Evolutionary conservation across 371 early-diverging fungal species (phyloP), one percentile per base, ranked within the genome.

Genomic region (Umbelopsis sp.): DNA sequence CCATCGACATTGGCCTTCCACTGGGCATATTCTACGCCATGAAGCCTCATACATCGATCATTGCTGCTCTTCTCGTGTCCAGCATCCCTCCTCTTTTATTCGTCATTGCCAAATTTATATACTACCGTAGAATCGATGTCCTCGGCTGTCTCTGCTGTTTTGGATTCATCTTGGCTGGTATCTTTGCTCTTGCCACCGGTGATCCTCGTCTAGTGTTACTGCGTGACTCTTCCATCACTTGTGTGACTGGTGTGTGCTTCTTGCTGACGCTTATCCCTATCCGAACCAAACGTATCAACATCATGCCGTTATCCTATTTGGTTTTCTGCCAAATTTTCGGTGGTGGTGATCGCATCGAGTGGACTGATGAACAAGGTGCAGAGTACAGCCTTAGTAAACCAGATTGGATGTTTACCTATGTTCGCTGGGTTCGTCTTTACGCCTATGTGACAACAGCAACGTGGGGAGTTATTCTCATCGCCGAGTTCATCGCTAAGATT

Each of bases 21-120:
- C 46, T 83, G 2, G 75, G 74, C 4, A 53, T 83, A 7, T 83
- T 75, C 67, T 86, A 83, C 52, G 63, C 73, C 0, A 50, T 76
- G 3, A 78, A 75, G 35, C 69, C 50, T 6, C 76, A 74, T 52
- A 69, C 77, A 2, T 67, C 72, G 3, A 18, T 70, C 9, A 10
- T 86, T 20, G 66, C 77, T 38, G 83, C 86, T 0, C 63, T 86
- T 45, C 41, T 86, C n/a, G 45, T 83, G n/a, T 86, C 86, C 24
- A 77, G 86, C 65, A 74, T 82, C 25, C 86, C 86, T 22, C 83
- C 86, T 12, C 53, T 80, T 24, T 44, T 86, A 16, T 67, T 52
- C 48, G 75, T 74, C 18, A 63, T 80, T 22, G 66, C 70, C 51
- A 71, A 52, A 2, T 73, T 80, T 35, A 46, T 74, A 48, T 57